phyloP scores from a whole-genome alignment of 129 eudicot genomes.

The Lonicera japonica region DNA sequence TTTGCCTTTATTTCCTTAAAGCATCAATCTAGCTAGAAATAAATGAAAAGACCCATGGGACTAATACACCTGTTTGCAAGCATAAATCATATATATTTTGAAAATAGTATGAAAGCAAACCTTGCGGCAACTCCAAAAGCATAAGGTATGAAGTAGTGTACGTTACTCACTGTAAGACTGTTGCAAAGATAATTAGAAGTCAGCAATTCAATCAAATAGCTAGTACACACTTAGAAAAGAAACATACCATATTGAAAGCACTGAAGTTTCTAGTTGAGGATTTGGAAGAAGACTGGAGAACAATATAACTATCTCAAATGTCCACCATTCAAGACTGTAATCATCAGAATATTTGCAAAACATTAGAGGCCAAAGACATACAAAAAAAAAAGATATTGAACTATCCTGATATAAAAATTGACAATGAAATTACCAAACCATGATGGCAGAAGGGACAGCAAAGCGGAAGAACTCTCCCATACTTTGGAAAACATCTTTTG shows the following conservation, averaged over 20 bases:
- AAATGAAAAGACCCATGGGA: neutral
- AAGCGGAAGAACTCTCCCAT: constrained; percentile 19
- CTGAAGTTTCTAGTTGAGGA: constrained; percentile 42
- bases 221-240: neutral
- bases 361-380: neutral
- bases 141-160: constrained; percentile 39
- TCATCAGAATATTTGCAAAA: neutral
- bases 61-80: neutral
- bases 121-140: constrained; percentile 52
- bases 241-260: constrained; percentile 36
- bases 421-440: constrained; percentile 28
- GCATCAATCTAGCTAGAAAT: neutral
- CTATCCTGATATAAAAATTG: neutral
- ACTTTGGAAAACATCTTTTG: constrained; percentile 13
- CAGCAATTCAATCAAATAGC: neutral
- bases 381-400: neutral
- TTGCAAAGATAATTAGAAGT: neutral
- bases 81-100: neutral
- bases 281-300: constrained; percentile 34
- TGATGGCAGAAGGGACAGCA: constrained; percentile 33
- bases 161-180: constrained; percentile 14
- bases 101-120: constrained; percentile 6
- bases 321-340: constrained; percentile 47
- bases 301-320: constrained; percentile 25
- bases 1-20: neutral